Evolutionary conservation across 495 filamentous ascomycete species (phyloP), one percentile per base, ranked within the genome.

Genomic region (Acidiella bohemica): DNA sequence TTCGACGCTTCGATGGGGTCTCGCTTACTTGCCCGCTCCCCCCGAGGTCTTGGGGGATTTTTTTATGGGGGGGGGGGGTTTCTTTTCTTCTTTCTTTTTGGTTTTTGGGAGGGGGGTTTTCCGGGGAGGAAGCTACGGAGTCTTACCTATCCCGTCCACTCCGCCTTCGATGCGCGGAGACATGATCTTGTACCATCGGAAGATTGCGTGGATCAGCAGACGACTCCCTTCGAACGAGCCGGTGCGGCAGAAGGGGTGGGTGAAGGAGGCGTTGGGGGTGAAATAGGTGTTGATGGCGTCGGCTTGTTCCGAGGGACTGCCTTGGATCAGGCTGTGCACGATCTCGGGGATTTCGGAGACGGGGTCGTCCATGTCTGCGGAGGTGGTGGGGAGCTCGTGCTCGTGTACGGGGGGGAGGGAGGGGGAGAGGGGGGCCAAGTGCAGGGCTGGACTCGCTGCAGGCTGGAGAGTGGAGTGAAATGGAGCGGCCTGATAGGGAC

Each of bases 181-280:
- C 54, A 92, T 65, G 48, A 88, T 76, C 54, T 84, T 84, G 59
- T 92, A 90, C 81, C 84, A 93, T 44, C 78, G 80, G 49, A 78
- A 88, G 26, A 93, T 78, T 41, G 69, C 68, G 42, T 65, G 63
- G 20, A 92, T 65, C 14, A 78, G 53, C 53, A 63, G 67, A 29
- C 82, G 67, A 10, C 80, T 78, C 16, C 64, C 44, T 6, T 55
- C 57, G 55, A 74, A 76, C 44, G 67, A 70, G 25, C 73, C 72
- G 1, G 84, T 76, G 16, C 74, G 74, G 53, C 81, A 88, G 59
- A 92, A 80, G 0, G 85, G 84, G 54, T 93, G 85, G 2, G 70
- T 64, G 56, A 93, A 90, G 41, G 72, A 67, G 12, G 81, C 75
- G 46, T 73, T 58, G 7, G 67, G 68, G 1, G 75, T 70, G 62